Evolutionary conservation across 2,329 filamentous ascomycete species (phyloP), one percentile per base, ranked within the genome.

Genomic region (Penicillium sclerotigenum): DNA sequence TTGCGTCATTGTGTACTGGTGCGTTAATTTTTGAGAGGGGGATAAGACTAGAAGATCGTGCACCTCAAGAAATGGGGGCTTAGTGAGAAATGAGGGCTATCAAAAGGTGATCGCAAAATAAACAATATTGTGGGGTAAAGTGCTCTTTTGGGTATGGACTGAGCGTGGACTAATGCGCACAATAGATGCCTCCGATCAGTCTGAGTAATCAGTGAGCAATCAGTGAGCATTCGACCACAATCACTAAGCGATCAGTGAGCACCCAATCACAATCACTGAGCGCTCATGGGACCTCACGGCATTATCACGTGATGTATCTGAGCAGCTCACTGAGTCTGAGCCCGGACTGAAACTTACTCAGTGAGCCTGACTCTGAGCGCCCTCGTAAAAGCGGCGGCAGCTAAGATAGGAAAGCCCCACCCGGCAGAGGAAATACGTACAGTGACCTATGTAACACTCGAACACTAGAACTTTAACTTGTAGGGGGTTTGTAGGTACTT

Each of bases 71-170:
- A 54, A 50, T 54, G 3, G 18, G 22, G 24, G 33, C 18, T 34
- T 26, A 5, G 28, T 43, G 20, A 51, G 11, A 50, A 53, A 41
- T 45, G 48, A 52, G 38, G 52, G 36, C 53, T 29, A 61, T 53
- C 40, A 55, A 56, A 54, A 59, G 50, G 38, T 57, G 22, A 46
- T 59, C 41, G 45, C 29, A 43, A 61, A 53, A 50, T 57, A 55
- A 55, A 57, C 37, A 57, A 34, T 28, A 59, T 50, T 52, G 40
- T 59, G 31, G 56, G 59, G 51, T 48, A 38, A 42, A 42, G 34
- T 50, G 50, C 56, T 52, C 40, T 33, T 59, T 60, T 45, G 28
- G 55, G 56, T 56, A 37, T 58, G 31, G 55, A 37, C 45, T 49
- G 41, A 49, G 52, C 52, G 45, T 53, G 18, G 58, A 55, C 47